Base-by-base conservation (phyloP, 495 filamentous ascomycete species). In the Trichoderma reesei region DNA sequence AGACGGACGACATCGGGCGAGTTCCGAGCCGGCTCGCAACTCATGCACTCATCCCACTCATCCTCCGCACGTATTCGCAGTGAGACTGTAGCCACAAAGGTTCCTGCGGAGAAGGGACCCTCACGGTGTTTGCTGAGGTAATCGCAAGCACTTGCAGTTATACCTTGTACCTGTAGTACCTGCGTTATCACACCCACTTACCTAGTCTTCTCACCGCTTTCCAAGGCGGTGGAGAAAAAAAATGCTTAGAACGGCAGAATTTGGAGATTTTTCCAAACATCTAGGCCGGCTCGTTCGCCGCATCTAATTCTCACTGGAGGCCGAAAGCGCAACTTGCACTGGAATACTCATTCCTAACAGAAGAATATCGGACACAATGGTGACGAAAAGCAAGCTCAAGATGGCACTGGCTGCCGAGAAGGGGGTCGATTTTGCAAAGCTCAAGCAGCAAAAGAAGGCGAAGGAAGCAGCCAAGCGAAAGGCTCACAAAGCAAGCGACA, bases 391-490 rank as follows among this genome's bases (percentile, higher is more conserved):
- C 72, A 88, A 86, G 72, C 74, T 89, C 26, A 78, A 85, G 65
- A 76, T 82, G 67, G 87, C 88, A 41, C 80, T 90, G 8, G 84
- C 85, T 67, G 81, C 84, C 63, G 84, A 89, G 67, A 82, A 86
- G 71, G 85, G 88, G 56, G 78, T 83, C 16, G 84, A 92, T 67
- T 85, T 88, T 68, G 83, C 86, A 61, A 82, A 86, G 64, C 80
- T 90, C 72, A 83, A 85, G 67, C 74, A 81, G 64, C 74, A 80
- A 69, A 82, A 79, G 67, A 76, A 77, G 66, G 67, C 73, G 33
- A 80, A 80, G 68, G 83, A 85, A 70, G 72, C 79, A 63, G 77
- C 74, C 41, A 79, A 81, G 68, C 81, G 82, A 73, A 80, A 78
- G 66, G 70, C 69, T 78, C 76, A 68, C 63, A 66, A 60, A 39